phyloP scores from a whole-genome alignment of 2,329 filamentous ascomycete genomes.

The Penicillium corylophilum region DNA sequence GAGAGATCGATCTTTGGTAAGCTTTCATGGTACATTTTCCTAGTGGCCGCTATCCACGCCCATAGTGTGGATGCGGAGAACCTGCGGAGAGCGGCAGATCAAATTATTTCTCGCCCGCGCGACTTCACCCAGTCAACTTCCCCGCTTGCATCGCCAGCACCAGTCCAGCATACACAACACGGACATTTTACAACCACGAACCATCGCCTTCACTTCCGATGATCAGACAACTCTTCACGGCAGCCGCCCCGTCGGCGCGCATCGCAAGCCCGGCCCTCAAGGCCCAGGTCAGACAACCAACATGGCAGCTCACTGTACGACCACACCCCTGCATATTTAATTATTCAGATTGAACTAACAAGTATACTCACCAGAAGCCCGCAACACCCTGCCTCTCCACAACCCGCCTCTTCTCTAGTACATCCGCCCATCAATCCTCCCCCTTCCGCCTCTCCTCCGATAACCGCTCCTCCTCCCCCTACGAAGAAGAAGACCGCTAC shows the following conservation, averaged over 20 bases:
- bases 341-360: not conserved
- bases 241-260: slow-evolving; percentile 15
- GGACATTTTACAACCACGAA: not conserved
- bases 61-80: not conserved
- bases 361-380: not conserved
- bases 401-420: slow-evolving; percentile 15
- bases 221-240: slow-evolving; percentile 15
- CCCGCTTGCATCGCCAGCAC: not conserved
- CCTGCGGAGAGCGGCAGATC: slow-evolving; percentile 14
- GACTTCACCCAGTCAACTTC: not conserved
- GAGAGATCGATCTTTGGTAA: not conserved
- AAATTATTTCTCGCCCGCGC: slow-evolving; percentile 12
- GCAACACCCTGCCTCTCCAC: not conserved
- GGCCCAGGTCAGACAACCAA: slow-evolving; percentile 10
- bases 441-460: slow-evolving; percentile 25
- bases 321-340: not conserved
- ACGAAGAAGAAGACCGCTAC: slow-evolving; percentile 40
- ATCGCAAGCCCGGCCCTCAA: slow-evolving; percentile 4
- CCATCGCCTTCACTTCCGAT: not conserved
- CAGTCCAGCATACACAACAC: not conserved
- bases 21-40: not conserved
- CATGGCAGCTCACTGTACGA: slow-evolving; percentile 20
- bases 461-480: slow-evolving; percentile 13
- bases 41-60: not conserved
- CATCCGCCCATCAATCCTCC: slow-evolving; percentile 15